These are phyloP conservation scores for Suhomyces taliae DNA, from an alignment of 1,139 yeast genomes.

Conservation along the genomic window DNA sequence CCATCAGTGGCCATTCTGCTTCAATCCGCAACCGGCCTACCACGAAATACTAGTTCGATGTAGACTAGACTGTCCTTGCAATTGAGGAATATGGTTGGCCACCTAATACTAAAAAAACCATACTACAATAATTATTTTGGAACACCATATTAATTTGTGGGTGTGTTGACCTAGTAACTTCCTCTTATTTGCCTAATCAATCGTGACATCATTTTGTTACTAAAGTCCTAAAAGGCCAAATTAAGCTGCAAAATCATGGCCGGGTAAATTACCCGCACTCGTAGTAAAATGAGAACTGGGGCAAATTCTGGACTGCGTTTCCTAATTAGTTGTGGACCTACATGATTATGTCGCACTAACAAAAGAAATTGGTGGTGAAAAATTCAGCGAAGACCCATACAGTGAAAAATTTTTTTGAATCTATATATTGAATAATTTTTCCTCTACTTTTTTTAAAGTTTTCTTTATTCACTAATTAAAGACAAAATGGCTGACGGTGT, in stretches of 20 bases:
- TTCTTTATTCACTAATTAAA: conserved; percentile 16
- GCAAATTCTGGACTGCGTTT: conserved; percentile 4
- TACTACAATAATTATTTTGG: no score
- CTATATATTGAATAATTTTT: conserved; percentile 12
- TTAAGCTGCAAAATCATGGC: conserved; percentile 11
- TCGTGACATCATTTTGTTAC: no score
- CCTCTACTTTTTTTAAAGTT: conserved; percentile 13
- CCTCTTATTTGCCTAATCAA: no score
- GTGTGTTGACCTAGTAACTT: no score
- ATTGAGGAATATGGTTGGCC: no score
- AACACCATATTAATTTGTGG: no score
- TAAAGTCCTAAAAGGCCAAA: conserved; percentile 2
- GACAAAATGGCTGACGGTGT: conserved; percentile 90
- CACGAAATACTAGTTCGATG: no score
- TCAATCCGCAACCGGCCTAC: no score
- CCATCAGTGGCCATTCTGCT: no score
- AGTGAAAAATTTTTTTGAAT: conserved; percentile 18
- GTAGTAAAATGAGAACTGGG: conserved; percentile 3
- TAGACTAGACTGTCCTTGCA: no score
- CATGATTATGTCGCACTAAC: neutral
- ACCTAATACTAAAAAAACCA: no score
- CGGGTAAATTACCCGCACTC: conserved; percentile 5
- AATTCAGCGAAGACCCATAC: conserved; percentile 12
- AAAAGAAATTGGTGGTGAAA: conserved; percentile 10
- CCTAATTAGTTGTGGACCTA: conserved; percentile 1